These are phyloP conservation scores for Alternaria sp. DNA, from an alignment of 2,329 filamentous ascomycete genomes.

Conservation along the genomic window DNA sequence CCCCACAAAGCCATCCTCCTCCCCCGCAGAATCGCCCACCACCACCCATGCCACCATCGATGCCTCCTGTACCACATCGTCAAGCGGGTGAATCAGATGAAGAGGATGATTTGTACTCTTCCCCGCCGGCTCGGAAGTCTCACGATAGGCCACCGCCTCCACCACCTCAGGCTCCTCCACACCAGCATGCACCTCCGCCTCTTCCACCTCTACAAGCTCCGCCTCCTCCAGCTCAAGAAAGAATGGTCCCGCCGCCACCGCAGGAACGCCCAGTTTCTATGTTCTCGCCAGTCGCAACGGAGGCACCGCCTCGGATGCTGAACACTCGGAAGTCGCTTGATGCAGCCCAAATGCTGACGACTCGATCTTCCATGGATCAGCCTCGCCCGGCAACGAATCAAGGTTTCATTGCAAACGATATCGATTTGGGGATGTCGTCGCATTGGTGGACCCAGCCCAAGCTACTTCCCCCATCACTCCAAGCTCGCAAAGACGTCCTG, in stretches of 20 bases:
- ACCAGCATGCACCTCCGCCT: constrained; percentile 42
- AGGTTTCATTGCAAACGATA: constrained; percentile 84
- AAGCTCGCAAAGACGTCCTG: constrained; percentile 81
- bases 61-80: constrained; percentile 34
- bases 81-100: constrained; percentile 39
- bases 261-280: constrained; percentile 25
- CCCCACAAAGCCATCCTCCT: constrained; percentile 40
- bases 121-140: constrained; percentile 44
- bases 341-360: constrained; percentile 59
- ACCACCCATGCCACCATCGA: constrained; percentile 45
- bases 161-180: constrained; percentile 45
- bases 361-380: constrained; percentile 75
- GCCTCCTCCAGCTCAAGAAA: constrained; percentile 42
- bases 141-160: constrained; percentile 45
- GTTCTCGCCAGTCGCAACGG: constrained; percentile 45
- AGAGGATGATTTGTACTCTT: constrained; percentile 48
- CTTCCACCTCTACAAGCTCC: constrained; percentile 50
- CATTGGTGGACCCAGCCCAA: constrained; percentile 89
- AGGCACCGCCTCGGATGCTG: constrained; percentile 53
- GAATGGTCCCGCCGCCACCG: constrained; percentile 50
- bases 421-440: constrained; percentile 76
- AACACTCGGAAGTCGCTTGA: constrained; percentile 68
- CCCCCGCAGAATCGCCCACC: constrained; percentile 38
- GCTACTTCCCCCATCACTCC: constrained; percentile 78
- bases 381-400: constrained; percentile 72